Evolutionary conservation across 345 rosid species (phyloP).

Genomic region (Ceriops decandra): DNA sequence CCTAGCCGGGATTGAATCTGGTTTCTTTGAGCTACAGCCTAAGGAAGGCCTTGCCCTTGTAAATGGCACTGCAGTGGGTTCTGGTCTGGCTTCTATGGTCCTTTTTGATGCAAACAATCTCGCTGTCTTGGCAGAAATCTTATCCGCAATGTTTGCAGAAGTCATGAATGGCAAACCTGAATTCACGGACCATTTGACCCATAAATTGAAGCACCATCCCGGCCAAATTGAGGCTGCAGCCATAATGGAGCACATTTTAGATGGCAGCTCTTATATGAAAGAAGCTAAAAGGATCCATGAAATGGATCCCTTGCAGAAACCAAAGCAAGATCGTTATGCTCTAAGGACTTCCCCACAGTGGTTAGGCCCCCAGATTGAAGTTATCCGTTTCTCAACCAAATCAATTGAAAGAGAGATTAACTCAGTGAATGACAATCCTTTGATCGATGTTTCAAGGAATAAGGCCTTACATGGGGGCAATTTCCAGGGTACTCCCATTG

Average conservation of each 20-base stretch:
- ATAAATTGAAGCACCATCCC: slow-evolving; percentile 28
- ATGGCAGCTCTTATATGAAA: slow-evolving; percentile 21
- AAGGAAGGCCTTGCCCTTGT: slow-evolving; percentile 30
- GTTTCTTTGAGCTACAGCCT: slow-evolving; percentile 27
- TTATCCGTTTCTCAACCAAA: slow-evolving; percentile 21
- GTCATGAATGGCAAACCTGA: slow-evolving; percentile 31
- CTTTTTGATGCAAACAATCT: slow-evolving; percentile 23
- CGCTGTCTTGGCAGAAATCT: slow-evolving; percentile 18
- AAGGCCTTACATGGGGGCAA: slow-evolving; percentile 25
- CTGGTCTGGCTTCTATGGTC: slow-evolving; percentile 25
- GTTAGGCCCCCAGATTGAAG: slow-evolving; percentile 27
- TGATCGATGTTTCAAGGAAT: slow-evolving; percentile 26
- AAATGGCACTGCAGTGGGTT: slow-evolving; percentile 30
- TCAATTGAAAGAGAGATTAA: slow-evolving; percentile 30
- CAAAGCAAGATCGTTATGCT: slow-evolving; percentile 26
- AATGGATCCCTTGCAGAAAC: slow-evolving; percentile 25
- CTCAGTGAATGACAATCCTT: slow-evolving; percentile 23
- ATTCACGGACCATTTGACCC: slow-evolving; percentile 25
- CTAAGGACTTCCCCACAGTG: slow-evolving; percentile 25
- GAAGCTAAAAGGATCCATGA: slow-evolving; percentile 22
- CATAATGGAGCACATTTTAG: slow-evolving; percentile 27
- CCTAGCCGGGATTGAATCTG: slow-evolving; percentile 17
- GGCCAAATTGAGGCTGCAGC: slow-evolving; percentile 32
- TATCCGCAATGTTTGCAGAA: slow-evolving; percentile 24
- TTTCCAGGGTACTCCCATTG: slow-evolving; percentile 27